Base-by-base conservation (phyloP, 192 early-diverging fungal species). In the Dissophora ornata region DNA sequence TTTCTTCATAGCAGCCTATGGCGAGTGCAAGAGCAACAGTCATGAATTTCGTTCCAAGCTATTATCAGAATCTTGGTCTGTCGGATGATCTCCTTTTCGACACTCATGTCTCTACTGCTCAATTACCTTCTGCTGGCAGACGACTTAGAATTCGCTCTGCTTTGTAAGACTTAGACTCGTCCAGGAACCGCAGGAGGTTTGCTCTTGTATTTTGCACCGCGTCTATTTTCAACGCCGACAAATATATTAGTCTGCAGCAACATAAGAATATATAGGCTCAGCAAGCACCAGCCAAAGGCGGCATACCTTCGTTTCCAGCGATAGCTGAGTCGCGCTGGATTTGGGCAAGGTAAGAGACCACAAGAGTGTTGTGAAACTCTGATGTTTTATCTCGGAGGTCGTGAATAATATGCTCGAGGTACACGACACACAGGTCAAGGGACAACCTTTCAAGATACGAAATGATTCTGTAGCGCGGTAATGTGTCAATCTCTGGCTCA, bases 351-450 rank as follows among this genome's bases (percentile, higher is more conserved):
- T 97, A 96, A 4, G 88, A 88, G 4, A 92, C 79, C n/a, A 93
- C 80, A 52, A 98, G 86, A 25, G 86, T 84, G 69, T 96, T 94
- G 69, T 96, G 93, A 48, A 92, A 87, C 11, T 86, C 89, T 2
- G 92, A 83, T 8, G 86, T 83, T 58, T 84, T 57, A 57, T 95
- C 94, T 3, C 71, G 53, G 56, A 91, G 84, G 36, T 87, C 84
- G 30, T 88, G 82, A 58, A 98, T 91, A 25, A 97, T 83, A 66
- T 96, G 87, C 71, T 92, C 87, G 54, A 97, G 78, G 71, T 97
- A 98, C 69, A 84, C 81, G 7, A 92, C 83, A 24, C 85, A 90
- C 7, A 94, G 83, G 51, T 83, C 75, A n/a, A 84, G 51, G 12
- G 90, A 90, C 13, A 91, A 74, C 15, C 83, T 68, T 46, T 90